Conservation (phyloP, 1,284 basidiomycete genomes). For the Porphyrellus sp. region DNA sequence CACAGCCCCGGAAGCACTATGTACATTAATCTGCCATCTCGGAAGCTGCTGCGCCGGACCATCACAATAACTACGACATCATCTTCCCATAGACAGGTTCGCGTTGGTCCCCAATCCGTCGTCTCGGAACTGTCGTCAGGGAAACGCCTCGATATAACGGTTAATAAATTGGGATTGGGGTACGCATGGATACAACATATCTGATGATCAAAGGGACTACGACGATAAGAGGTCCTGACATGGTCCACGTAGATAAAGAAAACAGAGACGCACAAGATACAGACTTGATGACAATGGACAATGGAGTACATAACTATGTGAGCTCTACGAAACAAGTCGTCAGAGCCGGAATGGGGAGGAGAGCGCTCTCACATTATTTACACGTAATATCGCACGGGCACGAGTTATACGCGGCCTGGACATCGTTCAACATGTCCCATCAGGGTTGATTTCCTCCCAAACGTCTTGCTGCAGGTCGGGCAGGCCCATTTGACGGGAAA, state of each 20-base stretch:
- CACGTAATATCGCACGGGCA: slow-evolving; percentile 16
- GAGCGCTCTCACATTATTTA: slow-evolving; percentile 25
- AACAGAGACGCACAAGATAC: slow-evolving; percentile 19
- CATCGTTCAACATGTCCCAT: neutral
- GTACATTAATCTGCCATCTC: neutral
- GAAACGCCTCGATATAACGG: slow-evolving; percentile 4
- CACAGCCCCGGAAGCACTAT: neutral
- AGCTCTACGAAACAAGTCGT: slow-evolving; percentile 4
- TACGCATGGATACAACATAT: slow-evolving; percentile 1
- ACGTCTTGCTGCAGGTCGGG: neutral
- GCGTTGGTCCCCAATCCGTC: slow-evolving; percentile 16
- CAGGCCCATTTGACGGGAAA: slow-evolving; percentile 12
- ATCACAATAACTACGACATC: neutral
- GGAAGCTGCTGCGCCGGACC: slow-evolving; percentile 1
- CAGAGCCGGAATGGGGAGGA: neutral
- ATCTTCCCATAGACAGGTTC: slow-evolving; percentile 11
- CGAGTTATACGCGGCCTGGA: neutral
- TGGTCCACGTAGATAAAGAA: slow-evolving; percentile 8
- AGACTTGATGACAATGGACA: slow-evolving; percentile 20
- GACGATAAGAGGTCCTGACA: slow-evolving; percentile 14
- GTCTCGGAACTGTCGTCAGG: slow-evolving; percentile 2
- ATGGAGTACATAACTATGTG: slow-evolving; percentile 22
- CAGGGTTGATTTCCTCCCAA: slow-evolving; percentile 9
- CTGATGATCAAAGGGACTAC: slow-evolving; percentile 18
- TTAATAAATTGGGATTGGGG: slow-evolving; percentile 6